Percentiles rank a stretch among this genome's conserved stretches.
Conservation (phyloP, 441 rosid species). For the Croton setiger region DNA sequence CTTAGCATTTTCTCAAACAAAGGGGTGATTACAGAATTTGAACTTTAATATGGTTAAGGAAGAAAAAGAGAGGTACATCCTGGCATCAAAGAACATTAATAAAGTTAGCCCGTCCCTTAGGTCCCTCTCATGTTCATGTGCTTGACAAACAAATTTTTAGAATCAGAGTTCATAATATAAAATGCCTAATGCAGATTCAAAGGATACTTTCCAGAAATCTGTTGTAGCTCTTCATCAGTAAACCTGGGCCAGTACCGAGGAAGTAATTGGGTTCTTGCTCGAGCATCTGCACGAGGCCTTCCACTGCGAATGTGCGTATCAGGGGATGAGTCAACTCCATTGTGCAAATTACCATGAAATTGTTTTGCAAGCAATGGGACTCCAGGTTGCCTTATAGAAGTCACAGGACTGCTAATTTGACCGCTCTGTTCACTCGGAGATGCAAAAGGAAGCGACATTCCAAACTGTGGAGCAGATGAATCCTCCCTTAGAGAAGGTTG, state of each 20-base stretch:
- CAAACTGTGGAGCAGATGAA: conserved; percentile 46
- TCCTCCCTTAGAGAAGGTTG: conserved; percentile 52
- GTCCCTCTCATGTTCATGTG: not conserved
- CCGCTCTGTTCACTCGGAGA: conserved; percentile 54
- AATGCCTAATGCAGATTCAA: conserved; percentile 15
- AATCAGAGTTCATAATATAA: not conserved
- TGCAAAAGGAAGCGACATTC: conserved; percentile 40
- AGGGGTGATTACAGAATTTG: conserved; percentile 79
- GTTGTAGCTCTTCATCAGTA: conserved; percentile 72
- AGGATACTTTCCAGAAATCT: conserved; percentile 94
- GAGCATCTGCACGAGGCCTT: conserved; percentile 61
- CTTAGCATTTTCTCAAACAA: conserved; percentile 97
- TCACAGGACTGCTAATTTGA: conserved; percentile 44
- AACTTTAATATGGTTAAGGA: conserved; percentile 74
- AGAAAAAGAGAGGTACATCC: not conserved
- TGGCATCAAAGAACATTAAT: not conserved
- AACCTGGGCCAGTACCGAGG: conserved; percentile 91
- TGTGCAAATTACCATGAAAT: conserved; percentile 45
- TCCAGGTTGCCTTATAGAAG: conserved; percentile 42
- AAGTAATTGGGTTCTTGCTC: conserved; percentile 66
- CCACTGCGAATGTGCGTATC: conserved; percentile 51
- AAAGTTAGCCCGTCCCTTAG: not conserved
- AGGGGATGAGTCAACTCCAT: conserved; percentile 50
- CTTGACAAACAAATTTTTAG: not conserved
- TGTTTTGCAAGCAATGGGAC: conserved; percentile 41